Evolutionary conservation across 805 yeast genomes (phyloP), one percentile per base, ranked within the genome.

Genomic region (Wickerhamiella galacta): DNA sequence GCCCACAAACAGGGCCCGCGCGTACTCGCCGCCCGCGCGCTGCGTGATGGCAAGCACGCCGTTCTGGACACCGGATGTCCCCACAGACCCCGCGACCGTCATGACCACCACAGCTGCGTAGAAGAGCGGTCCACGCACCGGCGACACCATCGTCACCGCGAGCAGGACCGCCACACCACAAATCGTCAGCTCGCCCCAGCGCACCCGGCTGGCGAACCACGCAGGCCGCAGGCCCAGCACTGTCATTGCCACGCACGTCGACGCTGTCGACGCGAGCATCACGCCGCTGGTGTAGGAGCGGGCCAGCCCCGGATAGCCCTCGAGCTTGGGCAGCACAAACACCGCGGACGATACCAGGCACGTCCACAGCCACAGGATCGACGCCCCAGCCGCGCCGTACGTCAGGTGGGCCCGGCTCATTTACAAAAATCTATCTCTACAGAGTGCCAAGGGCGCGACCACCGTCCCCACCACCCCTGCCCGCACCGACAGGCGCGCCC

Each of bases 341-440:
- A 77, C 76, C 0, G 93, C 69, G 0, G 95, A 94, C 1, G 92
- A 72, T 7, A 90, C 56, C 41, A 85, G 75, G 44, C 90, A 73
- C 60, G 87, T 90, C 95, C 96, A 87, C 0, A 96, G 96, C 95
- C 96, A 87, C 15, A 87, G 61, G 15, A 77, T 61, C 1, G 93
- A 76, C 10, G 81, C 63, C 0, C 95, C 95, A 6, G 79, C 64
- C 9, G 69, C 44, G 16, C 72, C 55, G 46, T 76, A 82, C 0
- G 87, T 69, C 8, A 64, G 44, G 3, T 34, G 30, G 20, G 22
- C 34, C 28, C 32, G 28, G 28, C 28, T 25, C 28, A 25, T 25
- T n/a, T 7, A 9, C 12, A 9, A 23, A 6, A n/a, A n/a, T n/a
- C n/a, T n/a, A n/a, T n/a, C n/a, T n/a, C n/a, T n/a, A n/a, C n/a